Percentiles rank a stretch among this genome's conserved stretches.
phyloP scores from a whole-genome alignment of 1,284 basidiomycete genomes.

The Cryptococcus jaspeensis region DNA sequence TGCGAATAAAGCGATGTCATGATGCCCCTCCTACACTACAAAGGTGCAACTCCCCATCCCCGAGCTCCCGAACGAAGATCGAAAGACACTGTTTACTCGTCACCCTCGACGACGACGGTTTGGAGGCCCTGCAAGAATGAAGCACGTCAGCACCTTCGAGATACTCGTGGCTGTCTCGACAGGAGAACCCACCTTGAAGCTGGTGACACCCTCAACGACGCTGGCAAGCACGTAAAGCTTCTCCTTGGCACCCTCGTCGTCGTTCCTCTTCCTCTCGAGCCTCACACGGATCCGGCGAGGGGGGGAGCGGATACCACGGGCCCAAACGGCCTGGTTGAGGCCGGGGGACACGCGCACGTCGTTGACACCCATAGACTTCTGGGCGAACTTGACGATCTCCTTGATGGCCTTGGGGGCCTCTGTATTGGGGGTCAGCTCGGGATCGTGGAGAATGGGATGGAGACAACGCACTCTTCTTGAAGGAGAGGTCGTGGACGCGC shows the following conservation, averaged over 20 bases:
- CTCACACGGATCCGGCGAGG: slow-evolving; percentile 86
- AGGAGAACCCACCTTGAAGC: slow-evolving; percentile 69
- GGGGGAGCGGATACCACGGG: slow-evolving; percentile 75
- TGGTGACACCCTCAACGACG: slow-evolving; percentile 69
- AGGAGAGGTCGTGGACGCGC: slow-evolving; percentile 80
- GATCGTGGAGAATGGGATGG: neutral
- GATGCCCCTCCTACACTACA: slow-evolving; percentile 10
- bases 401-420: slow-evolving; percentile 87
- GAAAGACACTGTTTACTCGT: slow-evolving; percentile 46
- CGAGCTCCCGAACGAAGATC: neutral
- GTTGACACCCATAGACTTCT: slow-evolving; percentile 87
- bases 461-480: slow-evolving; percentile 75
- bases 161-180: neutral
- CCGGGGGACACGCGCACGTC: slow-evolving; percentile 91
- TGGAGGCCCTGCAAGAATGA: slow-evolving; percentile 64
- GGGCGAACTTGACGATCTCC: slow-evolving; percentile 82
- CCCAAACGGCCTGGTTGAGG: slow-evolving; percentile 92
- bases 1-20: slow-evolving; percentile 11
- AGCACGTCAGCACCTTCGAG: slow-evolving; percentile 1
- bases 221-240: slow-evolving; percentile 91
- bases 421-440: slow-evolving; percentile 16
- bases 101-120: slow-evolving; percentile 74
- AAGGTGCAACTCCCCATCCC: neutral
- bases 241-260: slow-evolving; percentile 95
- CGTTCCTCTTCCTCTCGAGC: slow-evolving; percentile 91